Base-by-base conservation (phyloP, 2,329 filamentous ascomycete genomes). In the Aspergillus japonicus region DNA sequence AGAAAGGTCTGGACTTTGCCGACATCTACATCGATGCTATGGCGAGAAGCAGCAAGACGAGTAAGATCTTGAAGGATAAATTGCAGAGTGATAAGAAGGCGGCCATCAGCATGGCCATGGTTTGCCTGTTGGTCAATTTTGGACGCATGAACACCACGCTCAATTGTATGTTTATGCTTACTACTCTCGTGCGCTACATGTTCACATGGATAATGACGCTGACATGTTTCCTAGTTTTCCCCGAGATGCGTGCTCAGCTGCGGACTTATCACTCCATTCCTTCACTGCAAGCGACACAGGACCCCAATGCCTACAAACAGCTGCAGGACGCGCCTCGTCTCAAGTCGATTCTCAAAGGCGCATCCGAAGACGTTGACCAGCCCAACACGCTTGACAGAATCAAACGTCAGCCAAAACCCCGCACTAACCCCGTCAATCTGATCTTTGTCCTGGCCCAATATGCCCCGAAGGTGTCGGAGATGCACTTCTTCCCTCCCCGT, bases 61-160 rank as follows among this genome's bases (percentile, higher is more conserved):
- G 95, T 83, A 98, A 98, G 79, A 95, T 99, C 53, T 83, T 99
- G 64, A 92, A 96, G 76, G 95, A 99, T 77, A 98, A 99, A 81
- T 83, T 99, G 65, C 84, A 96, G 70, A 95, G 89, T 67, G 95
- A 99, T 74, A 88, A 91, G 70, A 89, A 92, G 65, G 93, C 93
- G 23, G 95, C 94, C 39, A 92, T 96, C 75, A 94, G 92, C 71
- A 99, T 99, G 95, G 95, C 95, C 56, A 99, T 99, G 95, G 94
- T 99, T 60, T 99, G 95, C 77, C 81, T 99, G 65, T 80, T 99
- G 69, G 95, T 99, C 74, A 99, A 99, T 72, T 91, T 99, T 64
- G 95, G 95, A 60, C 85, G 95, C 64, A 99, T 99, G 95, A 99
- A 99, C 77, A 99, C 95, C 1, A 99, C 95, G 0, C 82, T 99